phyloP scores from a whole-genome alignment of 768 basidiomycete species.

The Agrocybe pediades region DNA sequence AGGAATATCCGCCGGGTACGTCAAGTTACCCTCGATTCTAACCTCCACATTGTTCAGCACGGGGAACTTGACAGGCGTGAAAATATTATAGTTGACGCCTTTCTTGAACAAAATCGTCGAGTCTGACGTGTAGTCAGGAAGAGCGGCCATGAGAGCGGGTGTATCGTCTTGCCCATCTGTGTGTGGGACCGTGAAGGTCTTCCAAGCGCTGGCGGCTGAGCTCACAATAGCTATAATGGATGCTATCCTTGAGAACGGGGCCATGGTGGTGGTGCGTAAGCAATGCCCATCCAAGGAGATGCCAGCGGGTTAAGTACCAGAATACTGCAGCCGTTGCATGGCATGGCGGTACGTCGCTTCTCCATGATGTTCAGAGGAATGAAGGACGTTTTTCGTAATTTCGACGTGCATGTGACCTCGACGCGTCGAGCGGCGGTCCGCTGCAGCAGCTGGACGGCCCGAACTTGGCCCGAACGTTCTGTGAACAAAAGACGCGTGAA shows the following conservation, averaged over 20 bases:
- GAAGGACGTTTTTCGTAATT: not conserved
- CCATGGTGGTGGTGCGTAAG: not conserved
- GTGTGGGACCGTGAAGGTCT: slow-evolving; percentile 55
- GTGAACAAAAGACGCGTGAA: too few relatives aligned
- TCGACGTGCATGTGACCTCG: not conserved
- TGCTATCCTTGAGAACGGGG: not conserved
- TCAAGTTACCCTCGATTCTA: slow-evolving; percentile 56
- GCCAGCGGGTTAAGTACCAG: not conserved
- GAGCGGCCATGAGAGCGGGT: slow-evolving; percentile 44
- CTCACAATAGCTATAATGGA: not conserved
- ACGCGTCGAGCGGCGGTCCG: too few relatives aligned
- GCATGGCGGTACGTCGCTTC: not conserved
- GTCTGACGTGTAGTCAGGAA: slow-evolving; percentile 40
- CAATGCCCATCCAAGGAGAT: not conserved
- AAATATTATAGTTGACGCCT: slow-evolving; percentile 62
- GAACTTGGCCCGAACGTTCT: too few relatives aligned
- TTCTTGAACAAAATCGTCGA: slow-evolving; percentile 59
- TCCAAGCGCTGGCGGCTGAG: slow-evolving; percentile 37
- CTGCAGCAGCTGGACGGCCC: too few relatives aligned
- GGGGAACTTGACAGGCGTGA: slow-evolving; percentile 60
- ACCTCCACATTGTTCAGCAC: slow-evolving; percentile 58
- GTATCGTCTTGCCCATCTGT: slow-evolving; percentile 50
- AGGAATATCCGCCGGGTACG: slow-evolving; percentile 53
- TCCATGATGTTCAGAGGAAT: not conserved
- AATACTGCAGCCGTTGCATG: not conserved